Conservation (phyloP, 768 basidiomycete genomes). For the Ramaria sp. region DNA sequence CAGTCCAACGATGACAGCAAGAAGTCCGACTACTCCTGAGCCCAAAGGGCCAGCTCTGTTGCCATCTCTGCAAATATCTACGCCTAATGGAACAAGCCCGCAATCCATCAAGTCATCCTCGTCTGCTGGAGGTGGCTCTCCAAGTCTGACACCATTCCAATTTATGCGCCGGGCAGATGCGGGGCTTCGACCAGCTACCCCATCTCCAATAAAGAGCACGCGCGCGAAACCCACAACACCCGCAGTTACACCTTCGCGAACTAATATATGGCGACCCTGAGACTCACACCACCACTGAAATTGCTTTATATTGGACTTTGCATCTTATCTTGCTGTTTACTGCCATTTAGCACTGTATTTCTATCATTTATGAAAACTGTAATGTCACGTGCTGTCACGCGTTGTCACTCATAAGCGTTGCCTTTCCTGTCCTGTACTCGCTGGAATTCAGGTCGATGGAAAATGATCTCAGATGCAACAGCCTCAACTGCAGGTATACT, state of each 20-base stretch:
- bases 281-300: slow-evolving; percentile 1
- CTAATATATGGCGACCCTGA: slow-evolving; percentile 59
- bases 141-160: slow-evolving; percentile 62
- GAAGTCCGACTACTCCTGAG: slow-evolving; percentile 57
- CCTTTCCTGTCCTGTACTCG: background rate
- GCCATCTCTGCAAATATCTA: slow-evolving; percentile 58
- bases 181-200: slow-evolving; percentile 43
- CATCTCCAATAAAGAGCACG: slow-evolving; percentile 8
- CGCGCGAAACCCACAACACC: slow-evolving; percentile 51
- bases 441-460: too few relatives aligned
- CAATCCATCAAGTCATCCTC: slow-evolving; percentile 41
- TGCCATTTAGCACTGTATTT: slow-evolving; percentile 4
- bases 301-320: background rate
- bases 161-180: slow-evolving; percentile 72
- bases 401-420: background rate
- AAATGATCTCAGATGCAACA: slow-evolving; percentile 14
- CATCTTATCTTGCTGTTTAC: background rate
- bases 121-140: slow-evolving; percentile 45
- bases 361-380: background rate
- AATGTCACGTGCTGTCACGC: slow-evolving; percentile 2
- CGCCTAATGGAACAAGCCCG: slow-evolving; percentile 36
- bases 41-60: slow-evolving; percentile 36
- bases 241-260: slow-evolving; percentile 37
- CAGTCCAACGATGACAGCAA: slow-evolving; percentile 18
- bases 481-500: slow-evolving; percentile 7